Conservation (phyloP, 2,329 filamentous ascomycete genomes). For the Colletotrichum orbiculare region DNA sequence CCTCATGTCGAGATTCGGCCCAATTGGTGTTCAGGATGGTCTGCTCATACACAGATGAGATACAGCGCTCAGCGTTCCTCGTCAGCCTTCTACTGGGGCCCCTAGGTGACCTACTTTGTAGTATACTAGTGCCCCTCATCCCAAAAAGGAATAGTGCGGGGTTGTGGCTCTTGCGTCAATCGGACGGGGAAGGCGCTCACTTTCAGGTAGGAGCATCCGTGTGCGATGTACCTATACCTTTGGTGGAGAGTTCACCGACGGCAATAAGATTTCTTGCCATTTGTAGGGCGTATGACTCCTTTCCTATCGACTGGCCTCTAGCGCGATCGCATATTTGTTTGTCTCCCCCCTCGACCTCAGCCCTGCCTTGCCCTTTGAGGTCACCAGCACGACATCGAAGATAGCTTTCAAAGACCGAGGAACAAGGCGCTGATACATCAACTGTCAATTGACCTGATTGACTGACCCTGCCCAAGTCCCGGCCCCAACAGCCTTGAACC, state of each 20-base stretch:
- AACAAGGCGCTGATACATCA: too few species aligned
- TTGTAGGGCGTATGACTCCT: neutral
- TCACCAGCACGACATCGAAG: too few species aligned
- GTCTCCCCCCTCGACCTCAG: neutral
- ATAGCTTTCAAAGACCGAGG: too few species aligned
- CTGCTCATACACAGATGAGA: too few species aligned
- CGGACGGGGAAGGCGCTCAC: slow-evolving; percentile 6
- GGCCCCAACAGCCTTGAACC: neutral
- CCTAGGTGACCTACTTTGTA: neutral
- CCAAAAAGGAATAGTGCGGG: slow-evolving; percentile 38
- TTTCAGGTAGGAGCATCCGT: neutral
- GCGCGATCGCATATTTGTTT: too few species aligned
- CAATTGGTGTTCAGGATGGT: too few species aligned
- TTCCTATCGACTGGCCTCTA: too few species aligned
- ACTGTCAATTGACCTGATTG: slow-evolving; percentile 10
- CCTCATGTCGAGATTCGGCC: too few species aligned
- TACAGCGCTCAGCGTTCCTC: too few species aligned
- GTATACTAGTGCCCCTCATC: slow-evolving; percentile 32
- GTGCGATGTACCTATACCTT: neutral
- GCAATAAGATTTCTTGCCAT: neutral
- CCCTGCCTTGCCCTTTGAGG: neutral
- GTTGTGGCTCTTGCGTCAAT: slow-evolving; percentile 28
- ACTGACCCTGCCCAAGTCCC: neutral
- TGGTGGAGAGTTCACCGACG: neutral
- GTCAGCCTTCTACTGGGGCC: neutral